Evolutionary conservation across 202 grass and related monocot species (phyloP), one percentile per base, ranked within the genome.

Genomic region (Setaria italica): DNA sequence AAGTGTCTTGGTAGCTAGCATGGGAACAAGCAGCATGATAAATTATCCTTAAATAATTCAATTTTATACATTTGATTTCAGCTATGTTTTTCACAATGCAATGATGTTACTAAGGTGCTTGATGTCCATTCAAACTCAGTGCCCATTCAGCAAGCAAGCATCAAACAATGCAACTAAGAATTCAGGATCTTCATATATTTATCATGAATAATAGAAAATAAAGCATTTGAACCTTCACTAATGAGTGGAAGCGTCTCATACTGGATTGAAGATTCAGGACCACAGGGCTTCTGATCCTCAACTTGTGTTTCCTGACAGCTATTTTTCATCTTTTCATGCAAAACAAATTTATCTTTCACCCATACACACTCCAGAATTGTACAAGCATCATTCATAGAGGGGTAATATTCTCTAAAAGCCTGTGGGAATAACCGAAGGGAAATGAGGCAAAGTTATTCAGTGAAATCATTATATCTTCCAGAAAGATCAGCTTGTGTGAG

Each of bases 401-500:
- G 91, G 82, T 94, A 84, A 55, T 95, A 98, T 82, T 95, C 95
- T 87, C 91, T 95, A 45, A 95, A 94, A 83, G 86, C 91, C 95
- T 95, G 83, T 62, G 45, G 12, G 82, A 67, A 70, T 30, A 30
- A 48, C 4, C 53, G 69, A 53, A 84, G 59, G 25, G 64, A 54
- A 58, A 30, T 8, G 71, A 66, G 49, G 62, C 16, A 56, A 79
- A 78, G 1, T 80, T 84, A 80, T 59, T 42, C 54, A 83, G 32
- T 69, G 14, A 57, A 62, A 68, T 73, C 34, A 63, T 14, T 68
- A 59, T 59, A 80, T 82, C 30, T 72, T 70, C 62, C 72, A 87
- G 69, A 70, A 64, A 67, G 35, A 76, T 32, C 50, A 75, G 5
- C 17, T 70, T 58, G 20, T 74, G 60, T 72, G 17, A 56, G n/a